Evolutionary conservation across 225 moss, liverwort and hornwort species (phyloP).

Genomic region (Physcomitrellopsis africana): DNA sequence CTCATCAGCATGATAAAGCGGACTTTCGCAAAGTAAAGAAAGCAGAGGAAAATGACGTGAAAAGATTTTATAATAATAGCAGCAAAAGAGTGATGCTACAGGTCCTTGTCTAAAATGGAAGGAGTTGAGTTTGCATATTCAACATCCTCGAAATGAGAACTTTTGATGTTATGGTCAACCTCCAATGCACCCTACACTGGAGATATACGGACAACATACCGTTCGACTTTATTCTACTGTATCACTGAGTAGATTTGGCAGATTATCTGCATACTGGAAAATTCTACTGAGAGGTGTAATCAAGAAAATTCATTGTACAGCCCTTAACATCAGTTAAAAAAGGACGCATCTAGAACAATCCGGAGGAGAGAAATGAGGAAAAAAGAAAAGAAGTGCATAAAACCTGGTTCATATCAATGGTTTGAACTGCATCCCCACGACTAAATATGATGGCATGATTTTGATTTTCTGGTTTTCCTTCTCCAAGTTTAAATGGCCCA

Average conservation of each 20-base stretch:
- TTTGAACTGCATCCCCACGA: slow-evolving; percentile 92
- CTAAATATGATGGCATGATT: slow-evolving; percentile 98
- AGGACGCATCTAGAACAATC: background rate
- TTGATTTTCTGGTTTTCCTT: slow-evolving; percentile 99
- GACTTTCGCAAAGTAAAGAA: background rate
- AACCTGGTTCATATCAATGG: slow-evolving; percentile 99
- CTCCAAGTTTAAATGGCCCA: slow-evolving; percentile 84
- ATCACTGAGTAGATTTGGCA: slow-evolving; percentile 19
- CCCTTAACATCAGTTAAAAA: slow-evolving; percentile 7
- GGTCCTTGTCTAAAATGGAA: background rate
- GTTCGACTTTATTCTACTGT: slow-evolving; percentile 16
- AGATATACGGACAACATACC: slow-evolving; percentile 3
- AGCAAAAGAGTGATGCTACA: background rate
- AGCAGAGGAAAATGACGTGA: background rate
- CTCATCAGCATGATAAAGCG: background rate
- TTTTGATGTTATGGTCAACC: background rate
- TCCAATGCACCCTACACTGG: slow-evolving; percentile 1
- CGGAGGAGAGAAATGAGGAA: slow-evolving; percentile 6
- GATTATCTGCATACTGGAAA: background rate
- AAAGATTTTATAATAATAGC: background rate
- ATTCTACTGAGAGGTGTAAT: background rate
- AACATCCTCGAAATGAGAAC: background rate
- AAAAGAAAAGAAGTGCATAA: slow-evolving; percentile 7
- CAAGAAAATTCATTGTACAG: background rate
- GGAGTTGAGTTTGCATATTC: slow-evolving; percentile 9